phyloP scores from a whole-genome alignment of 176 grass and related monocot species.

The Triticum monococcum region DNA sequence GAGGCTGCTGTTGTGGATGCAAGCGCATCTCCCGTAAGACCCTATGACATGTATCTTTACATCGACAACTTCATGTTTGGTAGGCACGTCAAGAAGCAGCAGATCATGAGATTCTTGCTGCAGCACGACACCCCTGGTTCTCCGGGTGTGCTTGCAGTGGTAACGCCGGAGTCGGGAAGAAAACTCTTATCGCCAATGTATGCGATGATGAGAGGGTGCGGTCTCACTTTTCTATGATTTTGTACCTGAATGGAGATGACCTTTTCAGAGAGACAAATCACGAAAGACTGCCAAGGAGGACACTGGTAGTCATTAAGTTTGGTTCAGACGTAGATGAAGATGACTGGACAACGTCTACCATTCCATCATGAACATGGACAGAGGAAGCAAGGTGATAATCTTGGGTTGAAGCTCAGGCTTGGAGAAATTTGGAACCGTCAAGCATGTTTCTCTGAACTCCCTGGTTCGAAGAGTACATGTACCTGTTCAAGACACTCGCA shows the following conservation, averaged over 20 bases:
- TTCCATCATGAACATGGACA: too few relatives aligned
- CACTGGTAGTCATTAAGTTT: not conserved
- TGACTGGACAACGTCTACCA: too few relatives aligned
- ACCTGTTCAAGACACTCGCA: too few relatives aligned
- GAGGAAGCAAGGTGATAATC: too few relatives aligned
- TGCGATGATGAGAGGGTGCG: not conserved
- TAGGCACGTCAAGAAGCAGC: conserved; percentile 2
- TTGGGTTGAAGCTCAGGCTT: too few relatives aligned
- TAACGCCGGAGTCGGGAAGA: not conserved
- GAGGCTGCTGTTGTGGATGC: not conserved
- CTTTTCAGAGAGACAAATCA: not conserved
- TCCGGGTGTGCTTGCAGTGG: not conserved
- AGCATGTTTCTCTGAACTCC: too few relatives aligned
- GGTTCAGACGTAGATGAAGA: too few relatives aligned
- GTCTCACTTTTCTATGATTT: not conserved
- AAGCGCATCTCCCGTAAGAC: not conserved
- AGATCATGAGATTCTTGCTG: not conserved
- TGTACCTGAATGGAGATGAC: not conserved
- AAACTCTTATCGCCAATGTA: not conserved
- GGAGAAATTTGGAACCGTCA: too few relatives aligned
- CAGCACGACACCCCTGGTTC: not conserved
- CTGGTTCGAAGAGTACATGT: too few relatives aligned
- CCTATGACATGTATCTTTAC: conserved; percentile 11
- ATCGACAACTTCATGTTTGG: conserved; percentile 14
- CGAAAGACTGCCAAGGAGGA: not conserved